Base-by-base conservation (phyloP, 2,329 filamentous ascomycete genomes). In the Botryosphaeria dothidea region DNA sequence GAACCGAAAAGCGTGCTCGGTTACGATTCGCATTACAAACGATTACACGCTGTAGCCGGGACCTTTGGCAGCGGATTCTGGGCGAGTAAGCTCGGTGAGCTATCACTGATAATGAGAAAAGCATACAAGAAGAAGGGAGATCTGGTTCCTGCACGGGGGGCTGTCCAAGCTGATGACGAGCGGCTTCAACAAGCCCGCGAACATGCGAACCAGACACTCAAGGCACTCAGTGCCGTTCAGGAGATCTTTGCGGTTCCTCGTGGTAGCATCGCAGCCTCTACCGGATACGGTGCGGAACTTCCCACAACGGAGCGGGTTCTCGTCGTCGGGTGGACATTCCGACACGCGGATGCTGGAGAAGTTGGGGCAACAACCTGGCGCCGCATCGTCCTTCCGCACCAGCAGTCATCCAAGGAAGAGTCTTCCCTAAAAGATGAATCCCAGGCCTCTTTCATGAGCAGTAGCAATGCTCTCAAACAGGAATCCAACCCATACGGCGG, bases 21-120 rank as follows among this genome's bases (percentile, higher is more conserved):
- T 38, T 70, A 72, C 54, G 66, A 69, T 66, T 48, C 69, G 69
- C 43, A 68, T n/a, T 66, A 65, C 64, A 67, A 73, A 65, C 51
- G 71, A 48, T 60, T 77, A 65, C 67, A 69, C 68, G 65, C 75
- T 70, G 69, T 78, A 8, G 36, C 57, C 11, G 64, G 56, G 29
- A 69, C 68, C 0, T 82, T 83, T 58, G 78, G 79, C 2, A 80
- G 78, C 54, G 71, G 68, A 2, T 82, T 82, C 66, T 83, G 80
- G 80, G 80, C 77, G 0, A 29, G 38, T 41, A 31, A 62, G 36
- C 19, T 65, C 34, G 21, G 69, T 60, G 46, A 57, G 69, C 21
- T 67, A 62, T 51, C 66, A 67, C 21, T 38, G 19, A 62, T 54
- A 8, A 62, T 66, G 65, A 49, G 61, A n/a, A 58, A 51, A n/a